phyloP scores from a whole-genome alignment of 768 basidiomycete species.

The Cystofilobasidium macerans region DNA sequence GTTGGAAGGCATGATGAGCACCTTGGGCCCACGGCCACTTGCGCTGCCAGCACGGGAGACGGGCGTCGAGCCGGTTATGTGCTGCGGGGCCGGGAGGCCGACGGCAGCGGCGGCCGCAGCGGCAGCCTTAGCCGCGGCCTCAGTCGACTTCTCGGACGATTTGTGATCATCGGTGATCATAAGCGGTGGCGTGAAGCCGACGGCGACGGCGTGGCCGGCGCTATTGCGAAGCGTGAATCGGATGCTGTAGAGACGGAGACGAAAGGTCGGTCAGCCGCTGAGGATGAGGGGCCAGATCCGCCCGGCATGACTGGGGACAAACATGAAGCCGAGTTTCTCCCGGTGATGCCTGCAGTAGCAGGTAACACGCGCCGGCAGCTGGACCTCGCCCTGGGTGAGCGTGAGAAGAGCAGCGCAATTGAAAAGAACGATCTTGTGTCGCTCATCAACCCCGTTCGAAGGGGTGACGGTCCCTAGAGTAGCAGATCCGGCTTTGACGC shows the following conservation, averaged over 20 bases:
- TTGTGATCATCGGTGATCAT: constrained; percentile 99
- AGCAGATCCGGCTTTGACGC: background rate
- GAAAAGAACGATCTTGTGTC: constrained; percentile 70
- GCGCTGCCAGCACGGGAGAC: background rate
- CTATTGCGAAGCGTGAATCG: constrained; percentile 75
- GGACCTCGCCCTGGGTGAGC: constrained; percentile 72
- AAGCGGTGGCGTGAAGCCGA: constrained; percentile 73
- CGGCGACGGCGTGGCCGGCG: constrained; percentile 65
- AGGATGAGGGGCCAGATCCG: background rate
- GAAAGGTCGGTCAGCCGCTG: background rate
- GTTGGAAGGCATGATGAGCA: constrained; percentile 23
- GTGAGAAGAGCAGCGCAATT: constrained; percentile 85
- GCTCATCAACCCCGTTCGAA: constrained; percentile 32
- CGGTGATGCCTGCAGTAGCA: constrained; percentile 98
- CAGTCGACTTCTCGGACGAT: constrained; percentile 40
- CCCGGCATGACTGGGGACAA: constrained; percentile 21
- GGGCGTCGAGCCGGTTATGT: background rate
- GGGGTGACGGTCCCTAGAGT: constrained; percentile 40
- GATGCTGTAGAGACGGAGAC: constrained; percentile 44
- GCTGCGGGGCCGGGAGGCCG: background rate
- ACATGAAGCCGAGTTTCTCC: constrained; percentile 79
- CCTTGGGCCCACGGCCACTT: background rate
- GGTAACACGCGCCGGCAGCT: constrained; percentile 87
- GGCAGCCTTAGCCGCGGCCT: constrained; percentile 7
- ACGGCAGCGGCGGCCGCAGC: constrained; percentile 7